These are phyloP conservation scores for Nakaseomyces glabratus DNA, from an alignment of 1,139 yeast species.

Conservation along the genomic window DNA sequence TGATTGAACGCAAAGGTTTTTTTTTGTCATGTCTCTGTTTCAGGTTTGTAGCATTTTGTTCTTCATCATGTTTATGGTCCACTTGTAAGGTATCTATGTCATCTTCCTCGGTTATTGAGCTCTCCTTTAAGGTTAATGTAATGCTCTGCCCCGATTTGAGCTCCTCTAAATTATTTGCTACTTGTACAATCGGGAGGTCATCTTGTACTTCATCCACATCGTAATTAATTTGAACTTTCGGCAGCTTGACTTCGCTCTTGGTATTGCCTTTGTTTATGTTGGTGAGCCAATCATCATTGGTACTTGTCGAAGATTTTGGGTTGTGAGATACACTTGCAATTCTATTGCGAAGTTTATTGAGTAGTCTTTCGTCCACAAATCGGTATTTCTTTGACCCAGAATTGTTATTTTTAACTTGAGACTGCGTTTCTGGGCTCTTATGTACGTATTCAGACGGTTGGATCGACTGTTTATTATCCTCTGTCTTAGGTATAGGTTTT, in stretches of 20 bases:
- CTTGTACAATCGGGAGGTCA: constrained; percentile 19
- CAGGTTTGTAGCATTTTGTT: constrained; percentile 13
- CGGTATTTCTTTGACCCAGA: not conserved
- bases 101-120: constrained; percentile 42
- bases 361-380: constrained; percentile 2
- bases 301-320: too few species aligned
- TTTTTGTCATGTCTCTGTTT: not conserved
- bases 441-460: too few species aligned
- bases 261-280: too few species aligned
- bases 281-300: too few species aligned
- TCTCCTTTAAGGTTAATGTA: constrained; percentile 59
- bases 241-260: too few species aligned
- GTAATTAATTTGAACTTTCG: too few species aligned
- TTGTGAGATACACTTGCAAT: too few species aligned
- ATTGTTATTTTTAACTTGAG: too few species aligned
- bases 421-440: too few species aligned
- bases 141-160: constrained; percentile 33
- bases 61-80: constrained; percentile 14
- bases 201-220: constrained; percentile 28
- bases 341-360: constrained; percentile 1
- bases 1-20: too few species aligned
- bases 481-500: constrained; percentile 34
- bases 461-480: too few species aligned
- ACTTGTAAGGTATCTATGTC: constrained; percentile 20
- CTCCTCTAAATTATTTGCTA: constrained; percentile 15